Conservation (phyloP, 768 basidiomycete species). For the Suillus subluteus region DNA sequence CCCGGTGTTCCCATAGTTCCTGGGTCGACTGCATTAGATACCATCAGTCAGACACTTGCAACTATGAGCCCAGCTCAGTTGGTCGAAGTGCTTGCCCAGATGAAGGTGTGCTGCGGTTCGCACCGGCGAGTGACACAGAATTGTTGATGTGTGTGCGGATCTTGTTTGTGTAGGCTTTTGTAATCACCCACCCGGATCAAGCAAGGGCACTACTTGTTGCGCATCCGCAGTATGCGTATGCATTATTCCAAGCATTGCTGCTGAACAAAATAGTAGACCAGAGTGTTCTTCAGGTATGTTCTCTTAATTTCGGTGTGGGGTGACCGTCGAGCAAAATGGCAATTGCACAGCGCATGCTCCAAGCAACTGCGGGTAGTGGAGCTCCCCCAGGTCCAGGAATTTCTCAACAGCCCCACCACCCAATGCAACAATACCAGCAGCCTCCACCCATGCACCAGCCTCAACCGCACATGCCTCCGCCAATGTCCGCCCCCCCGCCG, state of each 20-base stretch:
- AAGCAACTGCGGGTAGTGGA: constrained; percentile 40
- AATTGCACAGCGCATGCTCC: constrained; percentile 52
- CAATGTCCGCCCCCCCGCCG: constrained; percentile 34
- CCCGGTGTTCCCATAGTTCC: constrained; percentile 73
- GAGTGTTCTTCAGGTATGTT: constrained; percentile 76
- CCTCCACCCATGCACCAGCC: constrained; percentile 37
- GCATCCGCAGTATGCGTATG: constrained; percentile 94
- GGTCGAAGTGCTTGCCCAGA: constrained; percentile 94
- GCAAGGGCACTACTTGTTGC: constrained; percentile 76
- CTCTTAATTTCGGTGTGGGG: constrained; percentile 14
- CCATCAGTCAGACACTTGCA: constrained; percentile 85
- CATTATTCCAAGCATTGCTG: constrained; percentile 92
- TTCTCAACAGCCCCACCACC: constrained; percentile 36
- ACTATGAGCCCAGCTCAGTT: constrained; percentile 82
- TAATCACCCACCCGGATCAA: constrained; percentile 89
- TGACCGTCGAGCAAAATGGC: constrained; percentile 12
- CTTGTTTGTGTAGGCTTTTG: constrained; percentile 68
- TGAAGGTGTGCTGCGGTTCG: constrained; percentile 74
- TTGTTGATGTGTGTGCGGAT: constrained; percentile 11
- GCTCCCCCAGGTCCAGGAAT: constrained; percentile 27
- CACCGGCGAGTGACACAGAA: constrained; percentile 17
- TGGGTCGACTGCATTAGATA: constrained; percentile 75
- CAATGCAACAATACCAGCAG: constrained; percentile 34
- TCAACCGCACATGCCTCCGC: constrained; percentile 37
- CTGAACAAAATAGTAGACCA: constrained; percentile 94